Percentiles rank a stretch among this genome's conserved stretches.
Evolutionary conservation across 2,329 filamentous ascomycete genomes (phyloP).

Genomic region (Penicillium sp.): DNA sequence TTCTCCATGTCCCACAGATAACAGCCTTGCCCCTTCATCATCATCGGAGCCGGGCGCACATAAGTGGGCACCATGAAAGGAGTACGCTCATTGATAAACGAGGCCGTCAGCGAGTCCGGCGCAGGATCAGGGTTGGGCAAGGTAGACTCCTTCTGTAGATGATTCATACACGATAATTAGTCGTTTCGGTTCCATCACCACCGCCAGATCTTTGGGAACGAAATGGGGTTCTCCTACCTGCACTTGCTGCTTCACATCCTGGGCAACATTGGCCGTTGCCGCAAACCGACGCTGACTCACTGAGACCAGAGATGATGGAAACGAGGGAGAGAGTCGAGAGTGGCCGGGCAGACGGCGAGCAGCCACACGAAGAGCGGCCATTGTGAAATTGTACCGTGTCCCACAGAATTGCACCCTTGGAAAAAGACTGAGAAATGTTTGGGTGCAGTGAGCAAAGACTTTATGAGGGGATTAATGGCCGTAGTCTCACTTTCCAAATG

Average conservation of each 20-base stretch:
- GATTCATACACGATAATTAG: not conserved
- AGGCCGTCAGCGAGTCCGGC: conserved; percentile 65
- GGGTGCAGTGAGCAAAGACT: not conserved
- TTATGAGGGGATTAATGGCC: conserved; percentile 3
- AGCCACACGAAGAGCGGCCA: conserved; percentile 31
- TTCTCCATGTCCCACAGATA: conserved; percentile 89
- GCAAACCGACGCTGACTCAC: conserved; percentile 30
- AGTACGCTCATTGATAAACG: conserved; percentile 67
- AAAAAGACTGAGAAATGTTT: too few relatives aligned
- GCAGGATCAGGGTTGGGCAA: conserved; percentile 67
- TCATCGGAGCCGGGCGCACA: conserved; percentile 80
- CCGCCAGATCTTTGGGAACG: too few relatives aligned
- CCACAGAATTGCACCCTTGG: not conserved
- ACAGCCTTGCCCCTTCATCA: conserved; percentile 78
- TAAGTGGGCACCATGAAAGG: conserved; percentile 97
- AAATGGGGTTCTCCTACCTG: conserved; percentile 13
- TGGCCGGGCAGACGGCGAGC: conserved; percentile 31
- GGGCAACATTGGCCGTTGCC: conserved; percentile 26
- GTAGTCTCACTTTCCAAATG: not conserved
- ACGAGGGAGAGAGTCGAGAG: conserved; percentile 23
- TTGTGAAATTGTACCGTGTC: conserved; percentile 5
- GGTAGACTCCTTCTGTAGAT: conserved; percentile 40
- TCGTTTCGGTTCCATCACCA: not conserved
- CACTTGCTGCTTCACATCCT: conserved; percentile 25
- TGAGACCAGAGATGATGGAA: conserved; percentile 21